Conservation (phyloP, 768 basidiomycete species). For the Pleurotus ostreatus region DNA sequence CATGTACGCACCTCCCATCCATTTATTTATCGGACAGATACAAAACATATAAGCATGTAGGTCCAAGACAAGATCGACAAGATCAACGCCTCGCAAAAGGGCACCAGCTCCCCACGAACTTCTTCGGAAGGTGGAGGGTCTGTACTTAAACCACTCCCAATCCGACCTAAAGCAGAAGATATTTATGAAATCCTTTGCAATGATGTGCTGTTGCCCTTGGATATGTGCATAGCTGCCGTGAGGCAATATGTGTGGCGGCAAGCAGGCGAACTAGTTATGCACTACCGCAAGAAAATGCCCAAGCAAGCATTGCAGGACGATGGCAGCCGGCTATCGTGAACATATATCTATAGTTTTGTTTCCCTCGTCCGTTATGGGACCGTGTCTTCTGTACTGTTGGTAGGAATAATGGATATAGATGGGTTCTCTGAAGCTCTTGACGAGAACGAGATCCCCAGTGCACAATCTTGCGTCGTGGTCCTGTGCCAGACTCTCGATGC, state of each 20-base stretch:
- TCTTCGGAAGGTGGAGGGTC: slow-evolving; percentile 29
- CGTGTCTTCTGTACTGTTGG: too few species aligned
- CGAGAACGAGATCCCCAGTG: too few species aligned
- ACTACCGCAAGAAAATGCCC: slow-evolving; percentile 55
- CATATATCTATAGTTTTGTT: too few species aligned
- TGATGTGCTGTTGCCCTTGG: slow-evolving; percentile 73
- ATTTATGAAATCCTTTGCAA: slow-evolving; percentile 87
- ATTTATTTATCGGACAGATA: not conserved
- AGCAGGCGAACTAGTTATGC: slow-evolving; percentile 65
- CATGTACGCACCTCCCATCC: slow-evolving; percentile 54
- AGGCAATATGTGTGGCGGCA: slow-evolving; percentile 89
- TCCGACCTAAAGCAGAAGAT: slow-evolving; percentile 50
- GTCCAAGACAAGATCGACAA: slow-evolving; percentile 82
- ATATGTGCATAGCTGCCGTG: slow-evolving; percentile 88
- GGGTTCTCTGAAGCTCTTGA: too few species aligned
- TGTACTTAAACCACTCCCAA: slow-evolving; percentile 8
- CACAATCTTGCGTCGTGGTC: too few species aligned
- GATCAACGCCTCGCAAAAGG: slow-evolving; percentile 30
- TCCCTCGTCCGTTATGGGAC: too few species aligned
- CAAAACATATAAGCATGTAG: slow-evolving; percentile 27
- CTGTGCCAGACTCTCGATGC: too few species aligned
- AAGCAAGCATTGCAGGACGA: not conserved
- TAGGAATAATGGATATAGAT: too few species aligned
- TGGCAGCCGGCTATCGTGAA: not conserved
- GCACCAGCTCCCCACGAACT: slow-evolving; percentile 29